Conservation (phyloP, 2,329 filamentous ascomycete species). For the Bipolaris oryzae region DNA sequence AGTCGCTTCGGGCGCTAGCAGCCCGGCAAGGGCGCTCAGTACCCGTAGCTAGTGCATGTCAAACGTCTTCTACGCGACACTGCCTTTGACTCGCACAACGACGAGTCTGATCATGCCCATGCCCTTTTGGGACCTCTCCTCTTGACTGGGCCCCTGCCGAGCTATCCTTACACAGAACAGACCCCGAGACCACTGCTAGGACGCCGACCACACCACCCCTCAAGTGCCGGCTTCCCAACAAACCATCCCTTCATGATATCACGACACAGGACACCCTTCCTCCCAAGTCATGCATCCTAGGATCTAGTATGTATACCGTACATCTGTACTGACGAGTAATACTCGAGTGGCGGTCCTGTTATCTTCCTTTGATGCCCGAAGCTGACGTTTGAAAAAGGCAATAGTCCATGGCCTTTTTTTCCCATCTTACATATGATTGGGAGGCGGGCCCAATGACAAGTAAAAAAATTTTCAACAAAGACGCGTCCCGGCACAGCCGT, state of each 20-base stretch:
- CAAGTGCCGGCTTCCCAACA: background rate
- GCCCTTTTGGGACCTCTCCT: background rate
- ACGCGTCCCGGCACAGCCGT: background rate
- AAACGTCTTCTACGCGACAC: background rate
- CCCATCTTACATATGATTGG: background rate
- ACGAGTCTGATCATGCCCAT: background rate
- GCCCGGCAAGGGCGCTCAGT: constrained; percentile 12
- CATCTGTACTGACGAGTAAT: background rate
- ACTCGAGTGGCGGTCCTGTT: too few relatives aligned
- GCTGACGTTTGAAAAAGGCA: background rate
- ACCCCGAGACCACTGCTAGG: background rate
- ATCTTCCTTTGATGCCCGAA: background rate
- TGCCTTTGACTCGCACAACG: background rate
- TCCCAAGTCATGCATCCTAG: background rate
- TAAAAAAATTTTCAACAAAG: background rate
- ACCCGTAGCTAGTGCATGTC: constrained; percentile 1
- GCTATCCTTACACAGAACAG: background rate
- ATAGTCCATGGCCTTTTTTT: background rate
- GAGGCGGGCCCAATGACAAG: background rate
- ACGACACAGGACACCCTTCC: background rate
- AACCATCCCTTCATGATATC: background rate
- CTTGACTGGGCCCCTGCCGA: background rate
- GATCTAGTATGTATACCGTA: background rate
- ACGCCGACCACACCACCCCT: background rate
- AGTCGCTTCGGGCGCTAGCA: constrained; percentile 19